phyloP scores from a whole-genome alignment of 2,329 filamentous ascomycete species.

The Exophiala aquamarina region DNA sequence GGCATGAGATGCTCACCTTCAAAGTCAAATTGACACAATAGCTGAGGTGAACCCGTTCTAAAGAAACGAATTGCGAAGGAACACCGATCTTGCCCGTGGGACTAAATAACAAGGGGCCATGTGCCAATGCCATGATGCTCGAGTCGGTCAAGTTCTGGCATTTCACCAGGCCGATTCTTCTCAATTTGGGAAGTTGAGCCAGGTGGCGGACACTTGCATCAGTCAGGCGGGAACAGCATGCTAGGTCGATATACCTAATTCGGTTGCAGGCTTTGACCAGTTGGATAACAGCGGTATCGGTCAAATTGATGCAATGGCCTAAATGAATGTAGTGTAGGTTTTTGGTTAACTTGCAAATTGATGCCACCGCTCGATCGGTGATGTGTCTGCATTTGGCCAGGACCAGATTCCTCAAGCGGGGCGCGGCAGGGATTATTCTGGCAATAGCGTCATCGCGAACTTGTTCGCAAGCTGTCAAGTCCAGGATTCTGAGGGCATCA shows the following conservation, averaged over 20 bases:
- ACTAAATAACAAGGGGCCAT: slow-evolving; percentile 54
- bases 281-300: slow-evolving; percentile 80
- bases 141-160: slow-evolving; percentile 86
- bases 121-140: slow-evolving; percentile 81
- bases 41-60: slow-evolving; percentile 93
- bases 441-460: slow-evolving; percentile 85
- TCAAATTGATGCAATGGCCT: slow-evolving; percentile 89
- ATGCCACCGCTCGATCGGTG: slow-evolving; percentile 81
- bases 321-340: slow-evolving; percentile 96
- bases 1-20: slow-evolving; percentile 57
- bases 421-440: slow-evolving; percentile 82
- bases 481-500: slow-evolving; percentile 87
- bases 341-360: slow-evolving; percentile 87
- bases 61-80: slow-evolving; percentile 36
- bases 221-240: slow-evolving; percentile 88
- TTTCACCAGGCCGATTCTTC: slow-evolving; percentile 93
- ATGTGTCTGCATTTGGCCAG: slow-evolving; percentile 92
- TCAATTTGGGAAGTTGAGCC: slow-evolving; percentile 84
- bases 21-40: slow-evolving; percentile 87
- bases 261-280: slow-evolving; percentile 85
- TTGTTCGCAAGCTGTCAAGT: slow-evolving; percentile 83
- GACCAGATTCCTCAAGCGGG: slow-evolving; percentile 86
- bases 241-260: slow-evolving; percentile 94
- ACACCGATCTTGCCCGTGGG: slow-evolving; percentile 20
- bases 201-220: slow-evolving; percentile 82